Evolutionary conservation across 1,284 basidiomycete genomes (phyloP).

Genomic region (Irpex sp.): DNA sequence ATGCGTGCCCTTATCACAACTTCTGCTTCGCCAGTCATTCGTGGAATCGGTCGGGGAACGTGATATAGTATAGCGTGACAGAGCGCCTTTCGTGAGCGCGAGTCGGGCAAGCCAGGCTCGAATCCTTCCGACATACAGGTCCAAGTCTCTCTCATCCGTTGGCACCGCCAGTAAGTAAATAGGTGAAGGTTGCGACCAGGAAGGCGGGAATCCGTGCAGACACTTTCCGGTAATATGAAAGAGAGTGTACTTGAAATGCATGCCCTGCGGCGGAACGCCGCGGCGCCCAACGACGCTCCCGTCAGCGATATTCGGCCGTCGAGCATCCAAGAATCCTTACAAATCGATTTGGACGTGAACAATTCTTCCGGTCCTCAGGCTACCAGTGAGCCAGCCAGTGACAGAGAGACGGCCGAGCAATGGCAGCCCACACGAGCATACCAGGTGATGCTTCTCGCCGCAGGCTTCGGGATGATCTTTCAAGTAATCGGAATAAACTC

Average conservation of each 20-base stretch:
- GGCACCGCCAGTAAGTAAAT: no score
- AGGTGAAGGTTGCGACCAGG: no score
- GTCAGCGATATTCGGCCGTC: neutral
- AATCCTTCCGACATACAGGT: no score
- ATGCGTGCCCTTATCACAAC: no score
- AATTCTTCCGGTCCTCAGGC: no score
- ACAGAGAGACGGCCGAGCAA: neutral
- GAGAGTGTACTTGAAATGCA: neutral
- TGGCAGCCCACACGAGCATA: constrained; percentile 28
- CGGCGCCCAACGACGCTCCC: neutral
- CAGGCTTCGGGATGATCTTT: constrained; percentile 42
- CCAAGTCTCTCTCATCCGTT: no score
- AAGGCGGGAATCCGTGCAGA: no score
- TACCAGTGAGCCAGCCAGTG: neutral
- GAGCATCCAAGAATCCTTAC: neutral
- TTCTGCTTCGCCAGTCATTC: no score
- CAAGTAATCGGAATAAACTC: constrained; percentile 43
- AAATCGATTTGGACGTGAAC: neutral
- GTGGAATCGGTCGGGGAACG: no score
- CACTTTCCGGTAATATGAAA: neutral
- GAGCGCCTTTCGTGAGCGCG: no score
- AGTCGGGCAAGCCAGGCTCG: no score
- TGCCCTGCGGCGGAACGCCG: neutral
- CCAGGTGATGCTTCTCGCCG: constrained; percentile 34
- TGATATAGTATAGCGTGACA: no score